phyloP scores from a whole-genome alignment of 306 rosid species.

The Quercus berberidifolia region DNA sequence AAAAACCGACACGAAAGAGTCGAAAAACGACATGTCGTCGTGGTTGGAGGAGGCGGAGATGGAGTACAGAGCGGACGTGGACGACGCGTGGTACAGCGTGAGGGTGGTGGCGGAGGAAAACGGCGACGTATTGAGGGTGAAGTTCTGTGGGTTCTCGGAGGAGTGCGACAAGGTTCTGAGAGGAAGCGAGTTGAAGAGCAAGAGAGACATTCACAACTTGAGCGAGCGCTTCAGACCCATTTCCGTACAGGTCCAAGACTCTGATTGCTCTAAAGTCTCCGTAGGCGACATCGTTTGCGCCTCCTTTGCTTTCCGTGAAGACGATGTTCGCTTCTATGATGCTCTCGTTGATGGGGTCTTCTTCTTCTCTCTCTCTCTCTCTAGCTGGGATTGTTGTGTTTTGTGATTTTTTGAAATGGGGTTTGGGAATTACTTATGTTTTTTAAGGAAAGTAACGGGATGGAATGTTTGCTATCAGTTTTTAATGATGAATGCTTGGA shows the following conservation, averaged over 20 bases:
- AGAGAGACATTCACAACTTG: constrained; percentile 23
- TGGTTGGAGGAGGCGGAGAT: neutral
- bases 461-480: too few relatives aligned
- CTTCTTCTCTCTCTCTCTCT: neutral
- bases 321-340: constrained; percentile 48
- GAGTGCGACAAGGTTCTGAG: constrained; percentile 8
- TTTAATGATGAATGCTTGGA: too few relatives aligned
- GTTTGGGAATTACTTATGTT: too few relatives aligned
- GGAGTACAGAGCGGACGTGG: constrained; percentile 27
- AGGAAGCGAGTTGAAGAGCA: constrained; percentile 8
- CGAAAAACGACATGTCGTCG: neutral
- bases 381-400: too few relatives aligned
- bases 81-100: constrained; percentile 46
- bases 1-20: too few relatives aligned
- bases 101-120: neutral
- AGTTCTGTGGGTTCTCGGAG: constrained; percentile 15
- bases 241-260: constrained; percentile 45
- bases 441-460: too few relatives aligned
- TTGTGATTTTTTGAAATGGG: too few relatives aligned
- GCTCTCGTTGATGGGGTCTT: constrained; percentile 34
- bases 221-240: constrained; percentile 28
- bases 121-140: constrained; percentile 28
- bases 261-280: constrained; percentile 22
- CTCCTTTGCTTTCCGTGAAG: constrained; percentile 11
- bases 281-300: constrained; percentile 33